Conservation (phyloP, 129 eudicot species). For the Lactuca saligna region DNA sequence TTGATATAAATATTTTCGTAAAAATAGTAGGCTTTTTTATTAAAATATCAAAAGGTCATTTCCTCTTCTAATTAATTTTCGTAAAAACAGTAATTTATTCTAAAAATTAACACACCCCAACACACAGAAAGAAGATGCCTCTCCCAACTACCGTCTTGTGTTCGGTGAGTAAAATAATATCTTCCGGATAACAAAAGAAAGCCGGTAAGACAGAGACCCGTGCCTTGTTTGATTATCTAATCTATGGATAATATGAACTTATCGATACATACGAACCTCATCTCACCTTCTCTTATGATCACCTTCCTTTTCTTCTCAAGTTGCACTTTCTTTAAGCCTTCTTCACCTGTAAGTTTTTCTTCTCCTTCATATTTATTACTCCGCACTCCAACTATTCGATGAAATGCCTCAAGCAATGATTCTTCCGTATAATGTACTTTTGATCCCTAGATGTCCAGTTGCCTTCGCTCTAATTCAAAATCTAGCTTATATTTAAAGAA, state of each 20-base stretch:
- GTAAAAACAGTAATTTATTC: too few relatives aligned
- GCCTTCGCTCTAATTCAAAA: neutral
- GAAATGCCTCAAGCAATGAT: constrained; percentile 3
- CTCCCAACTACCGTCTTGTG: neutral
- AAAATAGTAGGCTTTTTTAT: too few relatives aligned
- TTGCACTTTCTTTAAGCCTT: neutral
- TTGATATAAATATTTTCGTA: too few relatives aligned
- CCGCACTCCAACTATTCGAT: constrained; percentile 17
- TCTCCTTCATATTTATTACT: neutral
- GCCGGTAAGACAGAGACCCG: neutral
- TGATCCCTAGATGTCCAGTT: neutral
- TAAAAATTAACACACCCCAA: neutral
- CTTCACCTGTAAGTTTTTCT: constrained; percentile 12
- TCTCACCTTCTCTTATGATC: neutral
- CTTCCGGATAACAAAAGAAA: neutral
- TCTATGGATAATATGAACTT: constrained; percentile 6
- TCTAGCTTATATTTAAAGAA: neutral
- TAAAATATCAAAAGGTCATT: too few relatives aligned
- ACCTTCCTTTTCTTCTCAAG: constrained; percentile 6
- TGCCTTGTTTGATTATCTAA: neutral
- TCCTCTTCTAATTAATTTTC: too few relatives aligned
- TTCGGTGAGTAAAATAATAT: neutral
- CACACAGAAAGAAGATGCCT: neutral
- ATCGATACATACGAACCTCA: neutral
- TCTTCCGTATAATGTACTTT: neutral